Base-by-base conservation (phyloP, 2,329 filamentous ascomycete species). In the Aspergillus fumigatus region DNA sequence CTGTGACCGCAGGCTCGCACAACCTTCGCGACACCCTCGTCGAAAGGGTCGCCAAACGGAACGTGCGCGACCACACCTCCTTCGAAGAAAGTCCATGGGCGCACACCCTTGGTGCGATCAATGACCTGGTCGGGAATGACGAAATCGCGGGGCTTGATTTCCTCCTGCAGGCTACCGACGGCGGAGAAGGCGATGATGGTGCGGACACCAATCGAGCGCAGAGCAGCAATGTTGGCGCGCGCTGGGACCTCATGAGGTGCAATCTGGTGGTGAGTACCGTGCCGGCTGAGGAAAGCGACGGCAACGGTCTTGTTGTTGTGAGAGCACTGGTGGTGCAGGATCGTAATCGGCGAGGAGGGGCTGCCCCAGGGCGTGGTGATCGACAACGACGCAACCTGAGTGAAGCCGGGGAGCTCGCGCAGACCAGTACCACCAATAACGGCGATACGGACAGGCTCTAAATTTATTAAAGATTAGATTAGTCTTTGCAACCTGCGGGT, bases 221-320 rank as follows among this genome's bases (percentile, higher is more conserved):
- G 82, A n/a, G 94, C 94, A n/a, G 94, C 93, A 69, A 99, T 96
- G 80, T 97, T 99, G 76, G 94, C 94, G 62, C 90, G 90, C 63
- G 87, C 85, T 58, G 92, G 92, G n/a, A 99, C 89, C 77, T 99
- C 94, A 71, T 97, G 92, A 0, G 94, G 94, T 5, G 92, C 91
- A 64, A 89, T 82, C 75, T 97, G 84, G 79, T 99, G 94, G 83
- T 94, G 82, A 11, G 86, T 73, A 63, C 94, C 94, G 77, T 99
- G 94, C 48, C 94, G 91, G 61, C 92, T 91, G 65, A 99, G 85
- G 81, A 99, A 99, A 55, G 94, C 94, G 61, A 99, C 78, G 14
- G 84, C 81, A 49, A 85, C 81, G 7, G 79, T 78, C 65, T 82
- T 78, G 65, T 81, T 79, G 52, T 79, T 84, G 60, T 89, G 85